Evolutionary conservation across 495 filamentous ascomycete genomes (phyloP), one percentile per base, ranked within the genome.

Genomic region (Penicillium odoratum): DNA sequence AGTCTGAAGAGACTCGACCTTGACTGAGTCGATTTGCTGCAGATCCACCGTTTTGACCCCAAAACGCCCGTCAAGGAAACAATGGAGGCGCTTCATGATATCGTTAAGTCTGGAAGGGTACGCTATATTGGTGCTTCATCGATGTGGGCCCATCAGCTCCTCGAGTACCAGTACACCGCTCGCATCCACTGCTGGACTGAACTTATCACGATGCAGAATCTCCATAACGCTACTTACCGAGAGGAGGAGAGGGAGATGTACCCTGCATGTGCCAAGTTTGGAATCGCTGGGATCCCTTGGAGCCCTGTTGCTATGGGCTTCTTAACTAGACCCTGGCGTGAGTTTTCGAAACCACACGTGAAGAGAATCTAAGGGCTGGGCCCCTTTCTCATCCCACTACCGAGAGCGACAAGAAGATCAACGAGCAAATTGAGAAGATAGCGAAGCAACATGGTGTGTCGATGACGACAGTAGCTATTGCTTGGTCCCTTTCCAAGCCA

Each of bases 201-300:
- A 68, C 91, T 91, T 63, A 71, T 91, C 57, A 82, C 78, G 21
- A 91, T 91, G 88, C 89, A 92, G 73, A 89, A 89, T 65, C 76
- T 80, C 44, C 85, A 90, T 62, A 91, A 89, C 71, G 74, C 90
- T 18, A 72, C 85, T 5, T 91, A 91, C 68, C 75, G 88, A 7
- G 88, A 92, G 71, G 88, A 92, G 61, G 89, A 92, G 73, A 70
- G 86, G 18, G 88, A 91, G 73, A 91, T 92, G 88, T 86, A 80
- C 63, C 77, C 78, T 3, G 85, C 85, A 62, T 90, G 88, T 70
- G 72, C 80, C 21, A 79, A 82, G 51, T 88, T 86, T 0, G 86
- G 86, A 8, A 85, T 90, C 21, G 85, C 80, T 0, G 52, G 85
- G 4, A 80, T 87, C 33, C 85, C 85, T 5, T 81, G 78, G 78